These are phyloP conservation scores for Salix suchowensis DNA, from an alignment of 345 rosid species.

Conservation along the genomic window DNA sequence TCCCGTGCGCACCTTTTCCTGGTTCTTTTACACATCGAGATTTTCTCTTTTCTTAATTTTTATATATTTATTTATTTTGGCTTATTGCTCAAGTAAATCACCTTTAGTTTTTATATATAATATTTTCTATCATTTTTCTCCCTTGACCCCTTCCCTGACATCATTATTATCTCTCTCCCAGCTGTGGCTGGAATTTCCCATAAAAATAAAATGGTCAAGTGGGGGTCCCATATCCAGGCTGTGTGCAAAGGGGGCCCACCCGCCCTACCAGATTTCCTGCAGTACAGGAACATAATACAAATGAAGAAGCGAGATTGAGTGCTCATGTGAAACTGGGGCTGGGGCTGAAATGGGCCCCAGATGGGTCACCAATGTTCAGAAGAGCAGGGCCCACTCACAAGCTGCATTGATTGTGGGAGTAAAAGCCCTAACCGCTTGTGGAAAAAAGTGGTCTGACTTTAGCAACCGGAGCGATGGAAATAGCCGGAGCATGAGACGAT, in stretches of 20 bases:
- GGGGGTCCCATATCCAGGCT: conserved; percentile 40
- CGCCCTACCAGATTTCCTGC: conserved; percentile 35
- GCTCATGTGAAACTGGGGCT: conserved; percentile 16
- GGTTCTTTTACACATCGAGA: background rate
- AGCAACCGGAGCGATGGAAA: background rate
- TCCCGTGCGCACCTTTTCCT: background rate
- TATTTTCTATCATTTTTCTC: background rate
- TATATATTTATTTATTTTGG: background rate
- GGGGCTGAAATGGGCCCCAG: conserved; percentile 5
- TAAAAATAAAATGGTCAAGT: conserved; percentile 14
- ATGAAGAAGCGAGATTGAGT: background rate
- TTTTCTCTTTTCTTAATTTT: background rate
- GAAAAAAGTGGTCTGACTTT: background rate
- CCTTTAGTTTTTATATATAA: background rate
- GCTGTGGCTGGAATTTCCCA: conserved; percentile 23
- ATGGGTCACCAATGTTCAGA: conserved; percentile 5
- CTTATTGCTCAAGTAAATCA: no score
- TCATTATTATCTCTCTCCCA: background rate
- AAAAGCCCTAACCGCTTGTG: conserved; percentile 13
- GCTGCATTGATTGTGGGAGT: background rate
- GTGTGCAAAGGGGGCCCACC: conserved; percentile 19
- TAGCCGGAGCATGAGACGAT: conserved; percentile 36
- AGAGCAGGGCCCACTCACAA: conserved; percentile 1
- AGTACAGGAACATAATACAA: conserved; percentile 19
- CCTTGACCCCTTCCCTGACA: background rate